phyloP scores from a whole-genome alignment of 495 filamentous ascomycete genomes.

The Entonaema liquescens region DNA sequence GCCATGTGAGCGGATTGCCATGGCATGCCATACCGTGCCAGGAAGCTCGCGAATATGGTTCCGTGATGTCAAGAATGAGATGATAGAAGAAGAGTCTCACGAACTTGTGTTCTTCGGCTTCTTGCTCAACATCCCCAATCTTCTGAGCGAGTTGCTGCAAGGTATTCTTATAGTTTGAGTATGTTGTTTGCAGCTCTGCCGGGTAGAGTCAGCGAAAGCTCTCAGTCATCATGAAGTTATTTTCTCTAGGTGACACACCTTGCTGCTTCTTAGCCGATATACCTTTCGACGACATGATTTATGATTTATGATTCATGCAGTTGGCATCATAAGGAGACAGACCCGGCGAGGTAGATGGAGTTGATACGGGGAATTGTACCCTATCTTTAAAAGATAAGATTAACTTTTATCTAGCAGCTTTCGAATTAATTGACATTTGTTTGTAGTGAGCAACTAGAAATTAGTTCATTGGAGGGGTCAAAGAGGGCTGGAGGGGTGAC shows the following conservation, averaged over 20 bases:
- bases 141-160: conserved; percentile 94
- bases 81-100: conserved; percentile 45
- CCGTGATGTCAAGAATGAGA: conserved; percentile 37
- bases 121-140: conserved; percentile 96
- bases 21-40: neutral
- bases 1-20: conserved; percentile 19
- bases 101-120: conserved; percentile 97
- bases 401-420: conserved; percentile 11
- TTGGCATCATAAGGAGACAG: conserved; percentile 4
- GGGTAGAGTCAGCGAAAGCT: conserved; percentile 30
- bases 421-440: conserved; percentile 29
- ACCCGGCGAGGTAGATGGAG: neutral
- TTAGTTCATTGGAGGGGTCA: conserved; percentile 37
- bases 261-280: conserved; percentile 78
- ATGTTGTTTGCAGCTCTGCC: conserved; percentile 88
- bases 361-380: neutral
- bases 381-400: neutral
- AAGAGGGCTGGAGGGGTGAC: conserved; percentile 15
- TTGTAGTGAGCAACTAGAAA: conserved; percentile 23
- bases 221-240: conserved; percentile 6
- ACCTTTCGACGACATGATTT: conserved; percentile 54
- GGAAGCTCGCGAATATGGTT: conserved; percentile 22
- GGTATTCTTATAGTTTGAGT: conserved; percentile 93
- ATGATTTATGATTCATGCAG: neutral
- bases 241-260: conserved; percentile 63